Evolutionary conservation across 2,329 filamentous ascomycete species (phyloP), one percentile per base, ranked within the genome.

Genomic region (Scytalidium sp.): DNA sequence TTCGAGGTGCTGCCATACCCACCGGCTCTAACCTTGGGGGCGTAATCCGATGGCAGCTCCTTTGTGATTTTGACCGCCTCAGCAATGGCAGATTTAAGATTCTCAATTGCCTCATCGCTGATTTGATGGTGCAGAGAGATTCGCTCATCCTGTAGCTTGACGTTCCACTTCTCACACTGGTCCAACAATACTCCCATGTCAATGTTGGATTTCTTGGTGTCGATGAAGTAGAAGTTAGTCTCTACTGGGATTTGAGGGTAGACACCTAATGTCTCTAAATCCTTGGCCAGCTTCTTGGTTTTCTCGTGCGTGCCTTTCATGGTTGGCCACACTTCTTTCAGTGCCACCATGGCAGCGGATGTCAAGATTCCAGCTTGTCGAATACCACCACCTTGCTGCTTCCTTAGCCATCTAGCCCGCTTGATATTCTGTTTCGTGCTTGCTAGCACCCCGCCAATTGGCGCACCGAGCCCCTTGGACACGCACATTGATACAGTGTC

Each of bases 381-480:
- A 49, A 90, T 74, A 0, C 88, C 90, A 39, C 90, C 90, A 19
- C 90, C 90, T 56, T 95, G 83, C 20, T 82, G 80, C 72, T 96
- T 95, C 49, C 90, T 77, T 21, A 91, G 77, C 83, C 87, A 88
- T 17, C 87, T 73, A 3, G 85, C 83, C 46, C 84, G 81, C 61
- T 82, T 81, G 60, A 83, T 53, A 69, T 74, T 45, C 72, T 80
- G 50, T 67, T 86, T 55, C 13, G 41, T 56, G 0, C 83, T 83
- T 1, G 91, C 81, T 10, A 94, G 69, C 25, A 94, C 83, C 60
- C 84, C 88, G 3, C 90, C 90, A 43, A 93, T 84, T 0, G 90
- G 90, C 0, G 90, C 90, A 4, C 89, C 90, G 0, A 95, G 77
- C 0, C 88, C 89, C 65, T 95, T 95, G 42, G 84, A 88, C 62